Base-by-base conservation (phyloP, 2,329 filamentous ascomycete species). In the Phyllosticta citrichinensis region DNA sequence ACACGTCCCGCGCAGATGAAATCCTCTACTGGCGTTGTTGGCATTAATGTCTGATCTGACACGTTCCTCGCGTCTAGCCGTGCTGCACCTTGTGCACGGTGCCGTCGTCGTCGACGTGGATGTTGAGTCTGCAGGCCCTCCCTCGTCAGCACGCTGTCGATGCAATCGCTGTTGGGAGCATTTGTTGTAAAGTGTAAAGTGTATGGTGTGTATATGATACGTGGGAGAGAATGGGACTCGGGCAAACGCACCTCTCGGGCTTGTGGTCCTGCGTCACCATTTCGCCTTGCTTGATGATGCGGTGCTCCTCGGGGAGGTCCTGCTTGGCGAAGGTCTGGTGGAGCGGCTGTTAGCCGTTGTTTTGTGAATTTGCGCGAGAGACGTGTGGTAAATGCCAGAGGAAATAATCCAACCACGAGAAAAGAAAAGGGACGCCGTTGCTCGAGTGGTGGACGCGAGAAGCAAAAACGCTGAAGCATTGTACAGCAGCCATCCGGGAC, bases 271-370 rank as follows among this genome's bases (percentile, higher is more conserved):
- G 74, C 11, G 76, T 79, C 65, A 68, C 70, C 73, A 79, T 74
- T 61, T 74, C 73, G 61, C 75, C 77, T 52, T 76, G 73, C 70
- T 76, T 73, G 51, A 80, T 63, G 5, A 81, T 70, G 56, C 78
- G 75, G 68, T 79, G 76, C 64, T 77, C 70, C 64, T 77, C 67
- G 9, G 79, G 79, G 12, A 81, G 72, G 59, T 80, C 77, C 52
- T 71, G 70, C 67, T 78, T 79, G 17, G 79, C 79, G 63, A 81
- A 81, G 0, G 77, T 80, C 78, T 80, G 33, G 33, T n/a, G 12
- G 33, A 20, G 35, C 33, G 5, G 14, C 10, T 27, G 52, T 11
- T 50, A 9, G 30, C 25, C 2, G 52, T 53, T 50, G 56, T 17
- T 8, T 24, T 17, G 33, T 2, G 20, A 30, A 4, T 10, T 2